phyloP scores from a whole-genome alignment of 192 early-diverging fungal genomes.

The Coemansia sp. region DNA sequence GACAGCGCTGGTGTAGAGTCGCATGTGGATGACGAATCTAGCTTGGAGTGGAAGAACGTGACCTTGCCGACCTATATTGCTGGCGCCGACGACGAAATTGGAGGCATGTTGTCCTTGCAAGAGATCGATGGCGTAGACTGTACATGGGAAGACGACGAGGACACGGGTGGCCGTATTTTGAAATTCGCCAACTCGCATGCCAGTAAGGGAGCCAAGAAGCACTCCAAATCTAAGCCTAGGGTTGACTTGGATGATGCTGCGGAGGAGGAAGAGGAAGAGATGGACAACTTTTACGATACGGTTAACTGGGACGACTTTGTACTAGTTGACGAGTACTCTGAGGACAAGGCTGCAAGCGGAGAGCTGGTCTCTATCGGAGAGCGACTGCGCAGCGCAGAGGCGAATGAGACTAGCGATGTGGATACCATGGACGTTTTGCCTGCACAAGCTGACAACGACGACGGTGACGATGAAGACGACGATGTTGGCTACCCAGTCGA shows the following conservation, averaged over 20 bases:
- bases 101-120: constrained; percentile 86
- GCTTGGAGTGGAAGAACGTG: constrained; percentile 67
- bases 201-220: constrained; percentile 25
- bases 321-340: constrained; percentile 81
- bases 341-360: constrained; percentile 57
- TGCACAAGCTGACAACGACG: constrained; percentile 7
- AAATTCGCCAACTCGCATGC: constrained; percentile 60
- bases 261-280: constrained; percentile 13
- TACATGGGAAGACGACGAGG: constrained; percentile 64
- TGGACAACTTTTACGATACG: constrained; percentile 12
- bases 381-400: constrained; percentile 24
- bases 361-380: constrained; percentile 40
- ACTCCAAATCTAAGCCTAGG: not conserved
- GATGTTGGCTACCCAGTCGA: constrained; percentile 11
- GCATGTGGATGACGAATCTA: constrained; percentile 23
- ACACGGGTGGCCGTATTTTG: constrained; percentile 64
- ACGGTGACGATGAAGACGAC: constrained; percentile 19
- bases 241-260: constrained; percentile 3
- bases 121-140: constrained; percentile 87
- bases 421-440: constrained; percentile 14
- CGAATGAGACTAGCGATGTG: constrained; percentile 16
- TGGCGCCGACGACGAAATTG: constrained; percentile 66
- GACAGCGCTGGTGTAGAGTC: not conserved
- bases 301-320: constrained; percentile 62
- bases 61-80: constrained; percentile 50